These are phyloP conservation scores for Porcisia hertigi DNA, from an alignment of 208 protist species.

Conservation along the genomic window DNA sequence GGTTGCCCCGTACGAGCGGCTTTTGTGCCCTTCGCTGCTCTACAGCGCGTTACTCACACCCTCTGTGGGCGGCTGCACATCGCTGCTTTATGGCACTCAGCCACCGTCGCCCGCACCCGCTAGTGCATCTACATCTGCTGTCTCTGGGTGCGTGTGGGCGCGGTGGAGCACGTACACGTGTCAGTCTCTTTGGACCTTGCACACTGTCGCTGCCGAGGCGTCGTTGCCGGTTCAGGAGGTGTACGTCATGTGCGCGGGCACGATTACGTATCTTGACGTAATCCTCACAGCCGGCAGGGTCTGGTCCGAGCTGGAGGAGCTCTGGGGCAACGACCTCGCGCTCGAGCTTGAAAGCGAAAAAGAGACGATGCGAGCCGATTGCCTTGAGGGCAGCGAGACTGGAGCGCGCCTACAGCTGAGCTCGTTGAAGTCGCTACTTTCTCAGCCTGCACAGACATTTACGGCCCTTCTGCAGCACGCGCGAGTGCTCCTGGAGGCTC, in stretches of 20 bases:
- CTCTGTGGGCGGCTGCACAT: conserved; percentile 12
- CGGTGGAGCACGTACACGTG: conserved; percentile 28
- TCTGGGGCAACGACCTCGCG: conserved; percentile 13
- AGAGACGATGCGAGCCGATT: not conserved
- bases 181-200: conserved; percentile 29
- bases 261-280: conserved; percentile 54
- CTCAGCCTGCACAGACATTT: conserved; percentile 27
- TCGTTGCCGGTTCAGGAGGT: conserved; percentile 55
- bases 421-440: conserved; percentile 13
- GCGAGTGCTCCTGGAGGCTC: conserved; percentile 25
- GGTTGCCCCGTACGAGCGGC: conserved; percentile 52
- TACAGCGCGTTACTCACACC: conserved; percentile 56
- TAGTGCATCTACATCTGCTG: not conserved
- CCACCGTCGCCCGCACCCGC: not conserved
- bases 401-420: not conserved
- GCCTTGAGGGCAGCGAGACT: not conserved
- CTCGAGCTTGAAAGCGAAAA: not conserved
- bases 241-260: conserved; percentile 49
- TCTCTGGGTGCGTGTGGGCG: conserved; percentile 1
- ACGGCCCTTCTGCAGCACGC: conserved; percentile 23
- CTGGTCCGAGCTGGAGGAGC: conserved; percentile 28
- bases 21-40: conserved; percentile 62
- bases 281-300: conserved; percentile 25
- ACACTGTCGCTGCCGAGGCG: conserved; percentile 31
- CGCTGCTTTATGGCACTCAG: conserved; percentile 18